Base-by-base conservation (phyloP, 2,329 filamentous ascomycete species). In the Arthroderma sp. region DNA sequence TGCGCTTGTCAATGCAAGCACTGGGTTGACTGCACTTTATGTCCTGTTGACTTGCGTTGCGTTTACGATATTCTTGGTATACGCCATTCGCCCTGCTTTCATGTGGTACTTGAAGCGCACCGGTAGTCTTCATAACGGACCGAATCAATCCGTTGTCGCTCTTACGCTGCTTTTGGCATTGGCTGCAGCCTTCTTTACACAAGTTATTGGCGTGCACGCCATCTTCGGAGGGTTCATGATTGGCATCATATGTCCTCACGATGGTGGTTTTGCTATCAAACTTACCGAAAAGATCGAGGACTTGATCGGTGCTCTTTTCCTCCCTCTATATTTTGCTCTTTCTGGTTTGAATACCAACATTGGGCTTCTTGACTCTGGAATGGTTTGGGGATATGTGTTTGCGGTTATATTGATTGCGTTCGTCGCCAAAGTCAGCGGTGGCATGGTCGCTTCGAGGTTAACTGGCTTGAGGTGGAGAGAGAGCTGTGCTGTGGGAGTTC, bases 201-300 rank as follows among this genome's bases (percentile, higher is more conserved):
- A 82, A 45, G 83, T 91, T 48, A 94, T 96, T 57, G 89, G 89
- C 39, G 80, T 95, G 1, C 89, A 96, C 60, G 78, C 89, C 45
- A 95, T 96, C 58, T 96, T 96, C 56, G 89, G 89, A 36, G 87
- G 83, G 3, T 96, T 96, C 60, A 71, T 95, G 47, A 77, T 89
- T 36, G 89, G 89, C 1, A 63, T 96, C 28, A 91, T 96, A 46
- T 87, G 87, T 53, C 89, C 49, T 4, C 58, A 59, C 37, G 57
- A 59, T 43, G 58, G 57, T 40, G 57, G 86, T 38, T 93, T 93
- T 58, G 82, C 84, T 31, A 87, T 93, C 64, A 86, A 87, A 55
- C 70, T 94, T 30, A 88, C 86, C 0, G 86, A 94, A 58, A 95
- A 95, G 69, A 81, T 96, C 48, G 89, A 96, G 61, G 89, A 96